These are phyloP conservation scores for Rhypophila decipiens DNA, from an alignment of 495 filamentous ascomycete species.

Conservation along the genomic window DNA sequence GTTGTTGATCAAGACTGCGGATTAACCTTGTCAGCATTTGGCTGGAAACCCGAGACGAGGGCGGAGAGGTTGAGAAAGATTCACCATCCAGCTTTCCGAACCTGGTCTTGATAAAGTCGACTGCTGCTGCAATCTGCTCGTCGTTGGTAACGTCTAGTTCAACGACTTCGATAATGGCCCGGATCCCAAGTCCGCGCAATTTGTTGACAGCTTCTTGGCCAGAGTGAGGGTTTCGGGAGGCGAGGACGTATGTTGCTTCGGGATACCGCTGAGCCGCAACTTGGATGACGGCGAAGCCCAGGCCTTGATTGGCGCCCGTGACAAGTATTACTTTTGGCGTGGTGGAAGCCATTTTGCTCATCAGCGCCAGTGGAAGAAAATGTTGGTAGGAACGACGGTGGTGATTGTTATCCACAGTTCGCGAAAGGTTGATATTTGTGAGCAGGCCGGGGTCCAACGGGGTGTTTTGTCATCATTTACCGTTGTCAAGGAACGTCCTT, in stretches of 20 bases:
- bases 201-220: not conserved
- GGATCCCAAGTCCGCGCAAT: not conserved
- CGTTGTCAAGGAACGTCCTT: too few relatives aligned
- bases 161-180: not conserved
- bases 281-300: not conserved
- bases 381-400: too few relatives aligned
- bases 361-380: too few relatives aligned
- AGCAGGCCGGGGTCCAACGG: too few relatives aligned
- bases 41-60: not conserved
- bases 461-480: too few relatives aligned
- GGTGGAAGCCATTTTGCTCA: not conserved
- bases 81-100: not conserved
- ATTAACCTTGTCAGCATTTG: not conserved
- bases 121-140: not conserved
- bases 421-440: too few relatives aligned
- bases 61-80: too few relatives aligned
- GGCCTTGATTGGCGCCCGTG: slow-evolving; percentile 2
- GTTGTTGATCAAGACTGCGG: slow-evolving; percentile 3
- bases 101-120: not conserved
- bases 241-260: not conserved
- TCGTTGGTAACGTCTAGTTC: slow-evolving; percentile 3
- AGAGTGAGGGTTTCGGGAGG: not conserved
- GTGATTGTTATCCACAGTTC: too few relatives aligned
- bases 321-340: not conserved
- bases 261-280: not conserved